phyloP scores from a whole-genome alignment of 148 eudicot species.

The Mesembryanthemum crystallinum region DNA sequence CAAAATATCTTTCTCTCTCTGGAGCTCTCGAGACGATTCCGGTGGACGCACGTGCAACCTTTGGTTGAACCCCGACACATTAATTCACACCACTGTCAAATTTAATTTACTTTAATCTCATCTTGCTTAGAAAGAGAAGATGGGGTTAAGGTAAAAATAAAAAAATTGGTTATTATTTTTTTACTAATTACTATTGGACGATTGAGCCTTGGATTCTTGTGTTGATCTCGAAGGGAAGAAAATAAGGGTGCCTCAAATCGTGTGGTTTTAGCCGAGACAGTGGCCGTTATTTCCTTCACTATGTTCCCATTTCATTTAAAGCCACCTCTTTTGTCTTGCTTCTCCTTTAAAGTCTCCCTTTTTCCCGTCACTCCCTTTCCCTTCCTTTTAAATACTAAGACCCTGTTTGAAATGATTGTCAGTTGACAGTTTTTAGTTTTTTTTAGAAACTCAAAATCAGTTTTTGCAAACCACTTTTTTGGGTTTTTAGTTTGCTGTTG shows the following conservation, averaged over 20 bases:
- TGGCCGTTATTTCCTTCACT: conserved; percentile 39
- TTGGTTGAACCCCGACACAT: conserved; percentile 33
- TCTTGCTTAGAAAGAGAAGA: not conserved
- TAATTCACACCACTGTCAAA: conserved; percentile 24
- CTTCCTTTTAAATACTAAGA: not conserved
- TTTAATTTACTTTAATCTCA: conserved; percentile 20
- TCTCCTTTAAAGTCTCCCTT: not conserved
- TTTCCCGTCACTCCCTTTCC: not conserved
- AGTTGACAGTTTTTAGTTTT: too few species aligned
- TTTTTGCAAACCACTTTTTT: too few species aligned
- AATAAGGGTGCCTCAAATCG: conserved; percentile 19
- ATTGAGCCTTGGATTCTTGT: conserved; percentile 23
- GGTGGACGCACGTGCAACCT: conserved; percentile 61
- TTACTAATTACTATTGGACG: not conserved
- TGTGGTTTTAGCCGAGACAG: conserved; percentile 25
- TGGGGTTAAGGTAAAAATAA: not conserved
- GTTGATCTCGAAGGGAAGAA: conserved; percentile 17
- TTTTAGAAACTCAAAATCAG: too few species aligned
- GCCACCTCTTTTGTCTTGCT: conserved; percentile 21
- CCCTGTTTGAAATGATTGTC: too few species aligned
- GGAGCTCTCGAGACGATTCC: conserved; percentile 49
- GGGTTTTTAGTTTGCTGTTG: too few species aligned
- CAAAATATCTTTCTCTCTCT: not conserved
- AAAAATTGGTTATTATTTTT: not conserved
- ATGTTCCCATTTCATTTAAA: conserved; percentile 40